A percentile compares a stretch with the other conserved stretches of the same genome.
These are phyloP conservation scores for Talaromyces thailandensis DNA, from an alignment of 495 filamentous ascomycete species.

Conservation along the genomic window DNA sequence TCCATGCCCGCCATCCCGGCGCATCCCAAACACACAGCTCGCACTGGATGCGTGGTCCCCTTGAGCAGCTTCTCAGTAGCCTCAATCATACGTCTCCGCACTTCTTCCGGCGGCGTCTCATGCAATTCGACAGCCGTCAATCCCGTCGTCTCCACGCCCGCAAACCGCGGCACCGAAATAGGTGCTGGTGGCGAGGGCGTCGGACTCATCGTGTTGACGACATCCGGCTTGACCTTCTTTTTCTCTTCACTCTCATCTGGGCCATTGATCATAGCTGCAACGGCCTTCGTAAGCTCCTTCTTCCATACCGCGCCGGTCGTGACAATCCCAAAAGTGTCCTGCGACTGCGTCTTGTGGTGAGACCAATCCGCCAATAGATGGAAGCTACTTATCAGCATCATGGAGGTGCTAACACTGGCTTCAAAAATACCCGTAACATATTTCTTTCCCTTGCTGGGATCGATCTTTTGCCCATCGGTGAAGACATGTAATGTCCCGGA, in stretches of 20 bases:
- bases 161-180: constrained; percentile 40
- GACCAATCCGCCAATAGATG: constrained; percentile 16
- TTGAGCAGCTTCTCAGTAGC: constrained; percentile 58
- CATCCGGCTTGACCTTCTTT: constrained; percentile 9
- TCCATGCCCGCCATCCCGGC: constrained; percentile 92
- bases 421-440: constrained; percentile 85
- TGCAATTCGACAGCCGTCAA: constrained; percentile 78
- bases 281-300: constrained; percentile 53
- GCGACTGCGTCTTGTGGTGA: constrained; percentile 21
- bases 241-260: constrained; percentile 8
- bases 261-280: constrained; percentile 46
- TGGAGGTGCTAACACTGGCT: constrained; percentile 54
- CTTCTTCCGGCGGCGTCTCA: constrained; percentile 50
- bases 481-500: constrained; percentile 7
- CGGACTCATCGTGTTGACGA: neutral
- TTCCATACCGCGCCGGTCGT: constrained; percentile 84
- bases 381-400: constrained; percentile 38
- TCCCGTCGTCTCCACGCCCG: constrained; percentile 76
- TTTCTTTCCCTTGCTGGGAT: constrained; percentile 20
- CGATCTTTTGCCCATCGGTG: neutral
- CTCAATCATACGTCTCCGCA: constrained; percentile 55
- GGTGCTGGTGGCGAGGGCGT: neutral
- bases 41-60: constrained; percentile 28
- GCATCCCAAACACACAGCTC: constrained; percentile 61
- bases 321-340: constrained; percentile 75